Evolutionary conservation across 805 yeast genomes (phyloP).

Genomic region (Helenozyma rhizophorensis): DNA sequence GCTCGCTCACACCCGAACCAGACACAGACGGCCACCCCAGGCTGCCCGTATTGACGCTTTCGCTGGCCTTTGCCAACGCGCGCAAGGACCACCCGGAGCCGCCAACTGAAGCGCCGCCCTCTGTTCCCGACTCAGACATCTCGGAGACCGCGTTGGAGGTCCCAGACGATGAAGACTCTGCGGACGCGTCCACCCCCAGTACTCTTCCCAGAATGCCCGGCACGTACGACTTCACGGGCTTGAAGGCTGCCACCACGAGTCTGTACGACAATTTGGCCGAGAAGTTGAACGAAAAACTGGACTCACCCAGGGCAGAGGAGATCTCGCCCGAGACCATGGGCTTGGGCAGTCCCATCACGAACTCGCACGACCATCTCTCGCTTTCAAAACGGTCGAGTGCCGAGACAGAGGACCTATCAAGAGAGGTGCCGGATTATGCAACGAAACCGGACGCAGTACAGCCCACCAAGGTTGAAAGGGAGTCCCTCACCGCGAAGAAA

Average conservation of each 20-base stretch:
- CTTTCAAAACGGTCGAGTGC: background rate
- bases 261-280: conserved; percentile 3
- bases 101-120: background rate
- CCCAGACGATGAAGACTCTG: background rate
- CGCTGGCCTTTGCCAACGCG: conserved; percentile 6
- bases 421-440: background rate
- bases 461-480: background rate
- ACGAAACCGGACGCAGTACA: background rate
- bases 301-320: background rate
- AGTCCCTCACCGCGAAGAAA: background rate
- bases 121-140: background rate
- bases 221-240: conserved; percentile 43
- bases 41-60: conserved; percentile 11
- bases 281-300: conserved; percentile 1
- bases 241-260: conserved; percentile 17
- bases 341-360: conserved; percentile 1
- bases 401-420: background rate
- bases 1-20: background rate
- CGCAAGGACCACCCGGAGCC: no score
- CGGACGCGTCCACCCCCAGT: background rate
- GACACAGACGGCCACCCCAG: background rate
- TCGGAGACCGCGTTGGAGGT: background rate
- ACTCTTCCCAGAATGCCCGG: conserved; percentile 42
- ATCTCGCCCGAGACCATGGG: no score
- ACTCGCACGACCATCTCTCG: background rate